phyloP scores from a whole-genome alignment of 192 early-diverging fungal species.

The Backusella mclennaniae region DNA sequence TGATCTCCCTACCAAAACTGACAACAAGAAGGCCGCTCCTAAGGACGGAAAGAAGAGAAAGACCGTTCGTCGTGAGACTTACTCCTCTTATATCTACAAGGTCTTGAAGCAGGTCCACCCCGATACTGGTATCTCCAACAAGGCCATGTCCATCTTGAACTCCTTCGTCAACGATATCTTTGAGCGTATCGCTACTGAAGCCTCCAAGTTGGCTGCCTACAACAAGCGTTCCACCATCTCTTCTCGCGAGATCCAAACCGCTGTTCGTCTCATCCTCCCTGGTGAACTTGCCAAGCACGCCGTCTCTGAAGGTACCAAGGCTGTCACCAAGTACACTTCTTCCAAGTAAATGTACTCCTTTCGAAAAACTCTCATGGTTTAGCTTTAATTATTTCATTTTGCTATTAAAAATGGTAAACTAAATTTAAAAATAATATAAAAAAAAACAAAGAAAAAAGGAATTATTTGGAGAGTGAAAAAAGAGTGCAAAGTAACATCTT shows the following conservation, averaged over 20 bases:
- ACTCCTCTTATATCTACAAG: slow-evolving; percentile 96
- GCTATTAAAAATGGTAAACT: slow-evolving; percentile 3
- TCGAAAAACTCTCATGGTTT: not conserved
- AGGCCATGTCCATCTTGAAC: slow-evolving; percentile 97
- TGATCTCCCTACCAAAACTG: slow-evolving; percentile 62
- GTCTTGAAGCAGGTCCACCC: slow-evolving; percentile 97
- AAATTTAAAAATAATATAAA: slow-evolving; percentile 6
- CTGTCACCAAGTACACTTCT: slow-evolving; percentile 94
- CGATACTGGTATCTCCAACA: slow-evolving; percentile 96
- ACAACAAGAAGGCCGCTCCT: slow-evolving; percentile 57
- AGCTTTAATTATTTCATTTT: not conserved
- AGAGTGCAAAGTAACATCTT: not conserved
- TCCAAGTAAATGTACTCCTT: slow-evolving; percentile 54
- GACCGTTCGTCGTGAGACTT: slow-evolving; percentile 80
- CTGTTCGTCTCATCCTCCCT: slow-evolving; percentile 68
- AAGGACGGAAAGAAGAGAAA: slow-evolving; percentile 69
- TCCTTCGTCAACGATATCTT: slow-evolving; percentile 98
- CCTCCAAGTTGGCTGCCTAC: slow-evolving; percentile 85
- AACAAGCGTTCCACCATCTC: slow-evolving; percentile 97
- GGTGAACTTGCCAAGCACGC: slow-evolving; percentile 97
- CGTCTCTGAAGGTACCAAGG: slow-evolving; percentile 98
- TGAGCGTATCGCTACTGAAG: slow-evolving; percentile 87
- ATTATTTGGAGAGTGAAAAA: not conserved
- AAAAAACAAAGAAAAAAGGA: not conserved
- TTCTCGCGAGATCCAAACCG: slow-evolving; percentile 93